phyloP scores from a whole-genome alignment of 2,329 filamentous ascomycete genomes.

The Teratosphaeria epicoccoides region DNA sequence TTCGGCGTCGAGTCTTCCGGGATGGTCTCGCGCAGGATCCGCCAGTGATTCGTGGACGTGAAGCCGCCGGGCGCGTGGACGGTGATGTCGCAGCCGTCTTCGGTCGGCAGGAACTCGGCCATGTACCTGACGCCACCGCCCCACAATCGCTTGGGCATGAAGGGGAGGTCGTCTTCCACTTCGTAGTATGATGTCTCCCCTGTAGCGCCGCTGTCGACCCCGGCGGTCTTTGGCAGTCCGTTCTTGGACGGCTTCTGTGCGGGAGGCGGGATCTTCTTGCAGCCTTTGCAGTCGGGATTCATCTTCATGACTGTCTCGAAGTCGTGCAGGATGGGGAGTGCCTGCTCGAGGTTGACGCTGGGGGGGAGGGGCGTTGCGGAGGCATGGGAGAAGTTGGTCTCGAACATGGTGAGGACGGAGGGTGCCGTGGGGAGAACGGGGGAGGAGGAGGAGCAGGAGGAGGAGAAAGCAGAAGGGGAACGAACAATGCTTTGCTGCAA shows the following conservation, averaged over 20 bases:
- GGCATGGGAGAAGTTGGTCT: constrained; percentile 22
- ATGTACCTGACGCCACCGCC: constrained; percentile 23
- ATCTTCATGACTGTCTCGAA: constrained; percentile 23
- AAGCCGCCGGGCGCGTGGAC: constrained; percentile 26
- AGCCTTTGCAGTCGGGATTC: constrained; percentile 24
- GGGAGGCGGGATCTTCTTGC: constrained; percentile 14
- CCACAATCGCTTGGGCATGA: constrained; percentile 27
- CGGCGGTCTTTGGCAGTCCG: constrained; percentile 1
- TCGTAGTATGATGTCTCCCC: constrained; percentile 18
- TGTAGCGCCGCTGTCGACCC: background rate
- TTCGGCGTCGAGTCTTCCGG: constrained; percentile 9
- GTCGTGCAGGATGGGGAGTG: constrained; percentile 23
- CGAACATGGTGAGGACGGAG: constrained; percentile 19
- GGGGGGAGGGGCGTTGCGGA: constrained; percentile 20
- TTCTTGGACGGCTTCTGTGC: constrained; percentile 7
- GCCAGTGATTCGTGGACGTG: constrained; percentile 24
- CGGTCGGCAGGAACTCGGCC: constrained; percentile 19
- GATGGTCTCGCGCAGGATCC: constrained; percentile 17
- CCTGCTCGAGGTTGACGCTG: constrained; percentile 15
- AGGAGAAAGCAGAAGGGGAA: background rate
- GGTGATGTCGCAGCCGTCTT: constrained; percentile 26
- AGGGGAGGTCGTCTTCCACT: constrained; percentile 27
- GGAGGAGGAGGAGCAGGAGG: background rate
- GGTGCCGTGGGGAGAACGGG: background rate
- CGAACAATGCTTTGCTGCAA: background rate